Conservation (phyloP, 2,329 filamentous ascomycete species). For the Colletotrichum graminicola region DNA sequence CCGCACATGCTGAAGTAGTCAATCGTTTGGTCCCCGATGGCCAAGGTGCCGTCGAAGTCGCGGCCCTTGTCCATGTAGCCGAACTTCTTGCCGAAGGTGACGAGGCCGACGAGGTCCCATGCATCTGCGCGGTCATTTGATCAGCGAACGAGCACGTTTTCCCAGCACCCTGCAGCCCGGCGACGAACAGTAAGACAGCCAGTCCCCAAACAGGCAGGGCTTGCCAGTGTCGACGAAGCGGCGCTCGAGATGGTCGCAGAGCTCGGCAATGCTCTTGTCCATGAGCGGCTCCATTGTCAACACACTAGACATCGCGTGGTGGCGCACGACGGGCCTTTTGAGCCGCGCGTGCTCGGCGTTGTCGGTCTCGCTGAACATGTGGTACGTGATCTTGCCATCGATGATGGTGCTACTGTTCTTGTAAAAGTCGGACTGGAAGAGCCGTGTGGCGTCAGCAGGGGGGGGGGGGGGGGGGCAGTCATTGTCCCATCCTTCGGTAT, state of each 20-base stretch:
- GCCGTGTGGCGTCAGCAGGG: no score
- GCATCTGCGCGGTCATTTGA: constrained; percentile 43
- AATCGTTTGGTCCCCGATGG: constrained; percentile 46
- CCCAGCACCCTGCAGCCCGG: background rate
- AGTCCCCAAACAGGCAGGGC: constrained; percentile 44
- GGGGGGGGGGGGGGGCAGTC: background rate
- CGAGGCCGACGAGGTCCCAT: constrained; percentile 57
- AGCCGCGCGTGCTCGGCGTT: constrained; percentile 49
- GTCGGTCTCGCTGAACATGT: constrained; percentile 54
- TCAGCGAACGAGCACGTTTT: background rate
- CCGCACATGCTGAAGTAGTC: constrained; percentile 50
- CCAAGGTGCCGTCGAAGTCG: constrained; percentile 55
- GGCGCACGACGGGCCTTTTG: constrained; percentile 54
- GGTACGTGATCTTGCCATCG: constrained; percentile 52
- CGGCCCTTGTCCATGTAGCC: constrained; percentile 55
- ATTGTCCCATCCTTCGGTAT: background rate
- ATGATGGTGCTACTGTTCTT: constrained; percentile 51
- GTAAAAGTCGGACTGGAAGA: constrained; percentile 53
- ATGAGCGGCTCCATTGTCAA: constrained; percentile 49
- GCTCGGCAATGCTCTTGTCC: constrained; percentile 48
- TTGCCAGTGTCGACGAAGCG: constrained; percentile 47
- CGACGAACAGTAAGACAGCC: constrained; percentile 46
- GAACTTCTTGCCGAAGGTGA: constrained; percentile 56
- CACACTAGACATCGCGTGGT: constrained; percentile 50
- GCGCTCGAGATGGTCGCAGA: constrained; percentile 48